phyloP scores from a whole-genome alignment of 441 rosid genomes.

The Cnidoscolus chayamansa region DNA sequence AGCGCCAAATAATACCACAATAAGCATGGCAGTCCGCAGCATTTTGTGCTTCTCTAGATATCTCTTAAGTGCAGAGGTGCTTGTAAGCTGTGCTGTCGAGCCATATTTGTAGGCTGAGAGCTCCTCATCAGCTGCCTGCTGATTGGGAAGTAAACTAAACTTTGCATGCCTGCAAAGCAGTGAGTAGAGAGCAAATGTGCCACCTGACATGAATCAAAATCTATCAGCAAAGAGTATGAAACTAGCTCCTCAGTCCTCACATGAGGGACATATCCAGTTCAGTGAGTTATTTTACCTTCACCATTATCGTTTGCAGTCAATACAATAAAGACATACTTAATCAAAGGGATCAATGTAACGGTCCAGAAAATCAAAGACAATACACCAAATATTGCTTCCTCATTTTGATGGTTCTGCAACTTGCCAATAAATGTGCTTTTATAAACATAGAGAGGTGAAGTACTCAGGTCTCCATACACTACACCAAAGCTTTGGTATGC shows the following conservation, averaged over 20 bases:
- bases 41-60: conserved; percentile 73
- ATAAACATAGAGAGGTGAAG: conserved; percentile 84
- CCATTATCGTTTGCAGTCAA: conserved; percentile 76
- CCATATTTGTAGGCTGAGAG: conserved; percentile 74
- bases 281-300: conserved; percentile 51
- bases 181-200: conserved; percentile 85
- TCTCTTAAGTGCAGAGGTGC: conserved; percentile 55
- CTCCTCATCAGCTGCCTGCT: conserved; percentile 96
- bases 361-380: conserved; percentile 93
- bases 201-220: conserved; percentile 51
- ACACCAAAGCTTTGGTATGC: conserved; percentile 93
- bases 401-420: conserved; percentile 44
- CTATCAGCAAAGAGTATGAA: conserved; percentile 19
- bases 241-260: not conserved
- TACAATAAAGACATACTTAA: conserved; percentile 59
- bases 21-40: conserved; percentile 60
- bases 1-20: conserved; percentile 76
- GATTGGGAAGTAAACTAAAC: conserved; percentile 84
- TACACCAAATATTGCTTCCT: conserved; percentile 70
- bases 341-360: conserved; percentile 64
- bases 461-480: conserved; percentile 78
- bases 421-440: conserved; percentile 56
- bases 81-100: conserved; percentile 35
- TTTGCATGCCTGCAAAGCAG: conserved; percentile 85
- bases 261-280: conserved; percentile 1